phyloP scores from a whole-genome alignment of 352 stramenopile species.

The Phytophthora pistaciae region DNA sequence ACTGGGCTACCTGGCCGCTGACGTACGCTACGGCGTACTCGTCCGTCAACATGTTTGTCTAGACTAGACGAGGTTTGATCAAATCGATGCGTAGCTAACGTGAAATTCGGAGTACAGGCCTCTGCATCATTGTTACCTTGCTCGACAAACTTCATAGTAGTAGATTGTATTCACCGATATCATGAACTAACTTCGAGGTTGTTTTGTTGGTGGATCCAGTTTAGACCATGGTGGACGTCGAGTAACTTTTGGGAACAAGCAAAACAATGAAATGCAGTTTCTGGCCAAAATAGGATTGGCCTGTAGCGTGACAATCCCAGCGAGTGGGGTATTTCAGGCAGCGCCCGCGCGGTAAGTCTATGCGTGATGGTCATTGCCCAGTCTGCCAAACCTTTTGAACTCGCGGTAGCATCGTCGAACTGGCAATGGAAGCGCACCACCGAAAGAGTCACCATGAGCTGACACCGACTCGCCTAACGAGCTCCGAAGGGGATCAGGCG shows the following conservation, averaged over 20 bases:
- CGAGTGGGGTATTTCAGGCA: constrained; percentile 5
- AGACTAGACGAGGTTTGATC: no score
- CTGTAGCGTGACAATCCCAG: not conserved
- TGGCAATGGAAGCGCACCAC: constrained; percentile 14
- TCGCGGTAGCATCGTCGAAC: not conserved
- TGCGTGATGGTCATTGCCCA: not conserved
- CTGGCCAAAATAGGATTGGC: not conserved
- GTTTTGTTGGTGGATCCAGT: not conserved
- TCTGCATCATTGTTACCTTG: no score
- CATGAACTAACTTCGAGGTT: no score
- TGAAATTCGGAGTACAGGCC: no score
- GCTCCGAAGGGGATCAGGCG: constrained; percentile 5
- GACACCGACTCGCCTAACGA: constrained; percentile 1
- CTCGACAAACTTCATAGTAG: no score
- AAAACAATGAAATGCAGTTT: not conserved
- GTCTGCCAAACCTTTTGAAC: not conserved
- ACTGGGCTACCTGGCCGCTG: constrained; percentile 34
- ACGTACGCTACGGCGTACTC: constrained; percentile 38
- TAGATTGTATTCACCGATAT: no score
- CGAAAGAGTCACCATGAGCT: constrained; percentile 15
- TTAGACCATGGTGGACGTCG: not conserved
- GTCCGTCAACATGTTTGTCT: constrained; percentile 27
- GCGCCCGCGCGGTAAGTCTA: not conserved
- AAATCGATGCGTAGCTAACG: no score
- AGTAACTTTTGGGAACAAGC: not conserved